Base-by-base conservation (phyloP, 202 grass and related monocot genomes). In the Carex sylvatica region DNA sequence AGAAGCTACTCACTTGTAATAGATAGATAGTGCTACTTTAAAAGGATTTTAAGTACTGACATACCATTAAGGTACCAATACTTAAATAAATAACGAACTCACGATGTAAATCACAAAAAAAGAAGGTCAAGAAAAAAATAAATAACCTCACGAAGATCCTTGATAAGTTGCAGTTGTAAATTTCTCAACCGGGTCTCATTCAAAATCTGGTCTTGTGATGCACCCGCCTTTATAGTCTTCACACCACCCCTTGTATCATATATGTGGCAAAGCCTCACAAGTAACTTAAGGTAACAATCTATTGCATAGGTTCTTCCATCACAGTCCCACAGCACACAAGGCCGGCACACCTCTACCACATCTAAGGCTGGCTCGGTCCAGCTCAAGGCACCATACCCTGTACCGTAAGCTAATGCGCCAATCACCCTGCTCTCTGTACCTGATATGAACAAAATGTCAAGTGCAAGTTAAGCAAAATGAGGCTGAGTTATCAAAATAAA, bases 251-350 rank as follows among this genome's bases (percentile, higher is more conserved):
- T 93, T 30, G 89, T 93, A 78, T 98, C 92, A 60, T 98, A 98
- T 86, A 98, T 95, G 85, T 93, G 95, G 81, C 92, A 98, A 85
- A 98, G 91, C 61, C 91, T 89, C 47, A 95, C 92, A 61, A 98
- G 91, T 86, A 98, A 93, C 85, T 95, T 95, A 53, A 98, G 82
- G 62, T 98, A 98, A 67, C 95, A 98, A 86, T 95, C 92, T 61
- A 95, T 91, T 77, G 92, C 92, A 74, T 98, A 98, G 60, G 92
- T 90, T 78, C 92, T 86, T 4, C 92, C 91, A 90, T 93, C 62
- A 60, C 95, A 98, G n/a, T 98, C 95, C 95, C 95, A 98, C 40
- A 95, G 86, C 85, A 98, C 89, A 90, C 95, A 98, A 78, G 95
- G 95, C 52, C 89, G 83, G 69, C 92, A 98, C 52, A 98, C 92